phyloP scores from a whole-genome alignment of 2,329 filamentous ascomycete genomes.

The Stagonosporopsis chrysanthemi region DNA sequence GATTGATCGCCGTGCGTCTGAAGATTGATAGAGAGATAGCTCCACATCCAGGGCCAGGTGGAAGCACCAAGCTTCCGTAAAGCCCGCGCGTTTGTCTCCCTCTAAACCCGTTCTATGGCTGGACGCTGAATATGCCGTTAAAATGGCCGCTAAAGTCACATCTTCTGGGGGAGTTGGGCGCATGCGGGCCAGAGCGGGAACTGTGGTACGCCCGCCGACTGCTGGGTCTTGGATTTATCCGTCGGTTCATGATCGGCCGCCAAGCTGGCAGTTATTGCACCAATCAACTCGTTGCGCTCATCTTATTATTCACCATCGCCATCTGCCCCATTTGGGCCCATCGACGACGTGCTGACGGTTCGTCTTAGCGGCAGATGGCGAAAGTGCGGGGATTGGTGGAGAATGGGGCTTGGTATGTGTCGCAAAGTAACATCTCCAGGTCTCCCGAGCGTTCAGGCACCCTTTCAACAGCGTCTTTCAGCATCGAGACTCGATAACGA shows the following conservation, averaged over 20 bases:
- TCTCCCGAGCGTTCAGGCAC: slow-evolving; percentile 17
- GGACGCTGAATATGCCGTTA: slow-evolving; percentile 50
- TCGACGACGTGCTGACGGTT: slow-evolving; percentile 37
- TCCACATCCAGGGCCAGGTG: slow-evolving; percentile 40
- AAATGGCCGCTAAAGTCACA: slow-evolving; percentile 33
- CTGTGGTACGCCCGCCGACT: slow-evolving; percentile 30
- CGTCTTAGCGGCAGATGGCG: slow-evolving; percentile 15
- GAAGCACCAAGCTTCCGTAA: slow-evolving; percentile 44
- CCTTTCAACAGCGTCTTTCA: slow-evolving; percentile 16
- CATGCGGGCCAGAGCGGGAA: slow-evolving; percentile 34
- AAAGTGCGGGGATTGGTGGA: slow-evolving; percentile 42
- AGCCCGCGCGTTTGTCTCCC: slow-evolving; percentile 40
- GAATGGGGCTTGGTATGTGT: slow-evolving; percentile 25
- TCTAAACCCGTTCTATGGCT: slow-evolving; percentile 48
- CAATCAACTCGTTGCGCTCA: slow-evolving; percentile 27
- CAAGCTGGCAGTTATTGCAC: slow-evolving; percentile 38
- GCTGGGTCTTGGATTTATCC: slow-evolving; percentile 41
- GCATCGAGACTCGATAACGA: slow-evolving; percentile 16
- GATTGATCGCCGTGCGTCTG: slow-evolving; percentile 43
- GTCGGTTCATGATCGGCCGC: slow-evolving; percentile 29
- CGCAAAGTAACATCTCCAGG: slow-evolving; percentile 8
- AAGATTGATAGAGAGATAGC: slow-evolving; percentile 45
- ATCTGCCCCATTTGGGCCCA: slow-evolving; percentile 36
- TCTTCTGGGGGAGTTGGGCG: slow-evolving; percentile 36
- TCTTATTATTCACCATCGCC: slow-evolving; percentile 18